Conservation (phyloP, 768 basidiomycete species). For the Suillus lakei region DNA sequence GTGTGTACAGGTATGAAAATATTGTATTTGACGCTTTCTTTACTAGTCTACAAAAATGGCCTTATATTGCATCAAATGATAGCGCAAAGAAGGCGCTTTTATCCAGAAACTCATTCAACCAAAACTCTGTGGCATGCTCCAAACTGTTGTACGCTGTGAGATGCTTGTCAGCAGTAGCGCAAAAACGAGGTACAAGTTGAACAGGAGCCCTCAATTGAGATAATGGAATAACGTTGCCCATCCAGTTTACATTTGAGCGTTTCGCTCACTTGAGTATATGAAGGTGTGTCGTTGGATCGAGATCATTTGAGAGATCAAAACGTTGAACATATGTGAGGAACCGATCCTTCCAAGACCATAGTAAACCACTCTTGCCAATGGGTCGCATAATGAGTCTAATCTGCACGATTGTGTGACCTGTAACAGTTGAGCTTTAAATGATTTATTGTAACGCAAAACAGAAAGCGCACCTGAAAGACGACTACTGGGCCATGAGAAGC, state of each 20-base stretch:
- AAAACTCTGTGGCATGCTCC: conserved; percentile 26
- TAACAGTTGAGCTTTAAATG: too few relatives aligned
- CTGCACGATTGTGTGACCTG: conserved; percentile 11
- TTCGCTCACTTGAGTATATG: conserved; percentile 26
- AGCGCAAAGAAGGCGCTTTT: conserved; percentile 31
- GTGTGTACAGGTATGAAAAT: too few relatives aligned
- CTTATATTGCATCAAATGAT: background rate
- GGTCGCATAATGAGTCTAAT: conserved; percentile 5
- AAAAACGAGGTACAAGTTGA: conserved; percentile 35
- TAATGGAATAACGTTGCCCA: conserved; percentile 35
- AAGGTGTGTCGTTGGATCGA: conserved; percentile 20
- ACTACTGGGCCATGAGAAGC: background rate
- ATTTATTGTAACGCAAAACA: background rate
- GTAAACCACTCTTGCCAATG: background rate
- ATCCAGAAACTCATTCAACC: conserved; percentile 37
- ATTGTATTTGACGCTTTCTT: too few relatives aligned
- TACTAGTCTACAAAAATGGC: too few relatives aligned
- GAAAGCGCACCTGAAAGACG: background rate
- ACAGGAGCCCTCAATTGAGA: conserved; percentile 24
- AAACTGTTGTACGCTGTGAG: conserved; percentile 29
- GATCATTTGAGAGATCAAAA: conserved; percentile 29
- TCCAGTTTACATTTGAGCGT: conserved; percentile 14
- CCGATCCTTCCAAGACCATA: background rate
- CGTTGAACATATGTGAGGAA: conserved; percentile 33
- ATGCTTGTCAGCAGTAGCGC: conserved; percentile 23